Evolutionary conservation across 345 rosid genomes (phyloP), one percentile per base, ranked within the genome.

Genomic region (Syzygium oleosum): DNA sequence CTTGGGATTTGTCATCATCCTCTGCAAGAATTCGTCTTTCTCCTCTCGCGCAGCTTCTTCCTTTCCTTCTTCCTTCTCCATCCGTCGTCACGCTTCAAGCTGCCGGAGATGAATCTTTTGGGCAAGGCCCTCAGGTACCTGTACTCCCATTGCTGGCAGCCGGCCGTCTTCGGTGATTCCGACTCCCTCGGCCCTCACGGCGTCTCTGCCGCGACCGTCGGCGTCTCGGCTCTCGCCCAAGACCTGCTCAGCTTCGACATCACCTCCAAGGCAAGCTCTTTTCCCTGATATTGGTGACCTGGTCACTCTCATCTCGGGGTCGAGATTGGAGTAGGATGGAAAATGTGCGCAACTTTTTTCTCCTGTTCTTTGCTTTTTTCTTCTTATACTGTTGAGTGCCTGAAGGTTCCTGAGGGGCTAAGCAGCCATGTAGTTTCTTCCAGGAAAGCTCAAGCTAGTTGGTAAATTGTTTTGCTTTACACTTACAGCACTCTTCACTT

Each of bases 381-480:
- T 84, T 25, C 51, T 38, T 78, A 19, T 73, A 22, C 38, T 86
- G 61, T 29, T 55, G 55, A 38, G 68, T 88, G 59, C 25, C 88
- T n/a, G 38, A 61, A 95, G 99, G 96, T 97, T 77, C 99, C 99
- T 65, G 95, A 94, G 87, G 93, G 89, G 53, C 98, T 98, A 56
- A 91, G 91, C 63, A 89, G 91, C 84, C 94, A 92, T 85, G 99
- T 96, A 87, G 93, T 91, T 6, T 96, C 99, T 49, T 96, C 98
- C 25, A 93, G 84, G 95, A 94, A 93, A 87, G 97, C 99, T 91
- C 99, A 98, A 88, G 98, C 98, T 84, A 96, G 92, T 84, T 98
- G 99, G 99, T 96, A 94, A 92, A 21, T 52, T 52, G 43, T 29
- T 63, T 46, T 41, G 55, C 80, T 73, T 78, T 38, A 31, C 34